These are phyloP conservation scores for Epichloe sp. DNA, from an alignment of 2,329 filamentous ascomycete genomes.

Conservation along the genomic window DNA sequence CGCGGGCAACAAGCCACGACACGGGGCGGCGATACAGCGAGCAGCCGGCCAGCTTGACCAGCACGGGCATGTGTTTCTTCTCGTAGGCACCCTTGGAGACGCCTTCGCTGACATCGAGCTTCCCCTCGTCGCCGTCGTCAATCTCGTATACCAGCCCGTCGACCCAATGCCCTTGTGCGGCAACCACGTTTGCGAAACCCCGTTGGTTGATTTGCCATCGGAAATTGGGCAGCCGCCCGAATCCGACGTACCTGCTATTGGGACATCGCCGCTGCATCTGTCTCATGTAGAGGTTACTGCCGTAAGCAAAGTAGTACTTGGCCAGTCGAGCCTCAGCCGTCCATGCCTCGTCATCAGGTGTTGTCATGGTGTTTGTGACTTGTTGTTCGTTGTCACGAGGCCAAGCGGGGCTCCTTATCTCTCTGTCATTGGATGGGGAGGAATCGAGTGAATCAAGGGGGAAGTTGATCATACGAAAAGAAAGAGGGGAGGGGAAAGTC, in stretches of 20 bases:
- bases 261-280: slow-evolving; percentile 33
- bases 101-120: slow-evolving; percentile 28
- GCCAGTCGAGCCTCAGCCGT: slow-evolving; percentile 1
- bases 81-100: slow-evolving; percentile 26
- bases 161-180: slow-evolving; percentile 21
- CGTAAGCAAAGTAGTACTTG: slow-evolving; percentile 33
- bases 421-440: too few species aligned
- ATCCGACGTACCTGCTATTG: slow-evolving; percentile 25
- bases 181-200: slow-evolving; percentile 31
- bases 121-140: slow-evolving; percentile 22
- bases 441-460: too few species aligned
- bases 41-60: slow-evolving; percentile 19
- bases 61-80: slow-evolving; percentile 21
- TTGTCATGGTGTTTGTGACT: background rate
- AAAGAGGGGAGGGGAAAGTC: too few species aligned
- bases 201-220: slow-evolving; percentile 35
- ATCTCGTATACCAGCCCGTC: slow-evolving; percentile 30
- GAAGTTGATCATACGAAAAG: too few species aligned
- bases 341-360: background rate
- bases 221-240: slow-evolving; percentile 24
- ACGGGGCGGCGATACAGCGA: slow-evolving; percentile 23
- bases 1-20: slow-evolving; percentile 24
- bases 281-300: slow-evolving; percentile 30
- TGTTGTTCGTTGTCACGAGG: background rate
- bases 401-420: too few species aligned